Conservation (phyloP, 768 basidiomycete genomes). For the Cystoderma amianthinum region DNA sequence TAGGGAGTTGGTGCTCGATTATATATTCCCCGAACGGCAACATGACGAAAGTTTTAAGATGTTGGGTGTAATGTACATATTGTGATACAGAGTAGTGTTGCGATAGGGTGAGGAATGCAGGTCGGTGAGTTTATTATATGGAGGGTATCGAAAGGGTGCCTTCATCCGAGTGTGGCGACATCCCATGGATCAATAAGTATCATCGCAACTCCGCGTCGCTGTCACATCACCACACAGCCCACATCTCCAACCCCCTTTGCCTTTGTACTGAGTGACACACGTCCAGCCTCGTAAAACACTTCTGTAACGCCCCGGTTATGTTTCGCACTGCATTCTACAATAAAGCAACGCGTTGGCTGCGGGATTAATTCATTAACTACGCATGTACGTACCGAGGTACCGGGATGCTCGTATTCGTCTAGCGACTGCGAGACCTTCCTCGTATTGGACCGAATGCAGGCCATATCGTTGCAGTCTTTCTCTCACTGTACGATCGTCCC, state of each 20-base stretch:
- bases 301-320: constrained; percentile 93
- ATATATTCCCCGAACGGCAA: no score
- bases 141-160: no score
- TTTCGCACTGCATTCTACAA: constrained; percentile 91
- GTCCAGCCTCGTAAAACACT: constrained; percentile 88
- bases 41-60: neutral
- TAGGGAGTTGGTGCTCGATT: no score
- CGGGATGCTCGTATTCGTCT: constrained; percentile 88
- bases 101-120: neutral
- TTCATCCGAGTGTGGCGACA: no score
- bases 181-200: no score
- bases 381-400: constrained; percentile 69
- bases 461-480: constrained; percentile 70
- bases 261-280: constrained; percentile 72
- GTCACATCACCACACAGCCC: constrained; percentile 58
- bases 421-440: constrained; percentile 85
- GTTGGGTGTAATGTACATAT: neutral
- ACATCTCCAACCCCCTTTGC: constrained; percentile 54
- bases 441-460: constrained; percentile 77
- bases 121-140: no score
- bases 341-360: neutral
- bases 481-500: constrained; percentile 71
- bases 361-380: neutral
- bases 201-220: no score
- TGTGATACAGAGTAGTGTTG: neutral